Evolutionary conservation across 2,329 filamentous ascomycete species (phyloP).

Genomic region (Colletotrichum theobromicola): DNA sequence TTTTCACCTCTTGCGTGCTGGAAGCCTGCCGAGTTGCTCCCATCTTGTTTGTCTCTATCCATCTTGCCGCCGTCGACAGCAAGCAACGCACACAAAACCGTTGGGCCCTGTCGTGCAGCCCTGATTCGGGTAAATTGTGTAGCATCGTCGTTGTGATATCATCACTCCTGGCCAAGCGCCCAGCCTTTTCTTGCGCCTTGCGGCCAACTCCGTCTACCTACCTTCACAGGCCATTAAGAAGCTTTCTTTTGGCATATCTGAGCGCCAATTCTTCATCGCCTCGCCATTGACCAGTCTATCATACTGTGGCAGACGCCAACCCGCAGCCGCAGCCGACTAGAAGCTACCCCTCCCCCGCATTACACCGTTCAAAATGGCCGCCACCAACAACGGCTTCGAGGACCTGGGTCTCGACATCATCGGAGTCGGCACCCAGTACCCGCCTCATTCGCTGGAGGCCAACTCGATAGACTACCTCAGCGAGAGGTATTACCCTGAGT

Average conservation of each 20-base stretch:
- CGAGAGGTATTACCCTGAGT: constrained; percentile 63
- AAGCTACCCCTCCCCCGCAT: constrained; percentile 19
- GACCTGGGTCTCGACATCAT: constrained; percentile 66
- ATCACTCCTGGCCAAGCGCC: neutral
- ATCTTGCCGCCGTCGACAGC: neutral
- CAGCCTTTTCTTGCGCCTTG: neutral
- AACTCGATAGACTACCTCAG: constrained; percentile 57
- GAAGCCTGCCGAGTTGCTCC: neutral
- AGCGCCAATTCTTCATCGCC: neutral
- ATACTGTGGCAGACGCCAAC: neutral
- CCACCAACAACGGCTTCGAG: constrained; percentile 43
- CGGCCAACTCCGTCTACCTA: neutral
- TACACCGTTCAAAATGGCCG: constrained; percentile 39
- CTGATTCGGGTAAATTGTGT: neutral
- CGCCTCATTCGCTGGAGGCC: constrained; percentile 57
- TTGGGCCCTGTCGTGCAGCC: neutral
- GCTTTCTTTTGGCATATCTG: neutral
- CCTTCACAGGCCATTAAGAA: neutral
- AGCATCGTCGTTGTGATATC: constrained; percentile 11
- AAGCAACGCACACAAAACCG: neutral
- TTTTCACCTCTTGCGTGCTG: neutral
- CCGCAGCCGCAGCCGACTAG: neutral
- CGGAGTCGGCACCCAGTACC: constrained; percentile 65
- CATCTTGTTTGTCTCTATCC: neutral
- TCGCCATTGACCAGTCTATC: neutral